Conservation (phyloP, 768 basidiomycete species). For the Russula abietina region DNA sequence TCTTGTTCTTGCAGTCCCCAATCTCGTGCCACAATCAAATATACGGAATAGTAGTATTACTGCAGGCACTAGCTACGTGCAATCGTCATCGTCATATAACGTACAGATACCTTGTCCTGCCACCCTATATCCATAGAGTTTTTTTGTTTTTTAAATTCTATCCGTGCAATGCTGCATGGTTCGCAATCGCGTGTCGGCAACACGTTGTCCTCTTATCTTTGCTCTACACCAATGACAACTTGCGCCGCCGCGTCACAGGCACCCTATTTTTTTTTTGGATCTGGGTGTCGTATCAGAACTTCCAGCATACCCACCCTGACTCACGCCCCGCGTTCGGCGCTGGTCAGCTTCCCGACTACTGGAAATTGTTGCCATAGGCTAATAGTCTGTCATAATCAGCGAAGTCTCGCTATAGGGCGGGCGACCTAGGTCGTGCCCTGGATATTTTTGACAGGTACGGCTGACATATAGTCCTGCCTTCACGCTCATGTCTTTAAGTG, state of each 20-base stretch:
- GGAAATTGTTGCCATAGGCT: background rate
- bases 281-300: background rate
- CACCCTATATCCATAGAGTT: background rate
- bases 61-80: background rate
- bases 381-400: background rate
- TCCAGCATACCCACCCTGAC: background rate
- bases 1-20: background rate
- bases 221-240: background rate
- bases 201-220: conserved; percentile 9
- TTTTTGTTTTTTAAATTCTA: background rate
- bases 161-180: background rate
- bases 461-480: background rate
- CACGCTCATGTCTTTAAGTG: background rate
- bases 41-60: background rate
- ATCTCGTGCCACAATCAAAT: background rate
- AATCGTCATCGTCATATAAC: conserved; percentile 3
- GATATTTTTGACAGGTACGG: background rate
- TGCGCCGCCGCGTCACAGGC: conserved; percentile 17
- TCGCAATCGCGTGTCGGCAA: background rate
- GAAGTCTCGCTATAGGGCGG: conserved; percentile 9
- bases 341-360: background rate
- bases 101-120: background rate
- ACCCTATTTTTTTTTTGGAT: conserved; percentile 1
- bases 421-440: background rate
- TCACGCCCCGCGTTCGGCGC: background rate